Evolutionary conservation across 176 grass and related monocot species (phyloP), one percentile per base, ranked within the genome.

Genomic region (Phoenix roebelenii): DNA sequence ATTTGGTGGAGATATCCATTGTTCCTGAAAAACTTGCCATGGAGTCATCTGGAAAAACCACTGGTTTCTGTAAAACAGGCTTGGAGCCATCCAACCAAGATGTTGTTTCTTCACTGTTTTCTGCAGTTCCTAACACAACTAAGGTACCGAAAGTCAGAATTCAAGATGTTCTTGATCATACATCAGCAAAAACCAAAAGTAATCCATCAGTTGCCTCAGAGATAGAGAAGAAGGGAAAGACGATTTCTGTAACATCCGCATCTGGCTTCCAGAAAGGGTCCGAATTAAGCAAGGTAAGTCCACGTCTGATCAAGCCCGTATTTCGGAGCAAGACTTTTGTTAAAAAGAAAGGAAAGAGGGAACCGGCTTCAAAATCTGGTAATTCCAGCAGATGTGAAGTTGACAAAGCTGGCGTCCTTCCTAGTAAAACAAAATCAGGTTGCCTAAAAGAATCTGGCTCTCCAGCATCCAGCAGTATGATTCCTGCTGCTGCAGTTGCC

Each of bases 61-160:
- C n/a, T 44, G 72, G 75, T 70, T 26, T 25, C 23, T 49, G 61
- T 5, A 77, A 83, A 57, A 57, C 28, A 4, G 53, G 30, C 5
- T 61, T 77, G 55, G 77, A 63, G 54, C 73, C 80, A 58, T 59
- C 62, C 58, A 74, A 63, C 53, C 85, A 88, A 56, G 81, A 66
- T 78, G 66, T 62, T 69, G 25, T 72, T 56, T 85, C 71, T 23
- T 61, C 69, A 62, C 6, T 60, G 20, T 51, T 73, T 24, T 77
- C 82, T 55, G 65, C 66, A n/a, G 88, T 74, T 78, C 83, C 79
- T 51, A 58, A 74, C 50, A 48, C 48, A 54, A 18, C 52, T 3
- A 85, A 77, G 73, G 70, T 75, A 17, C 73, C 81, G n/a, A 99
- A 86, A 62, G 83, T 89, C 53, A 88, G 88, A 64, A 99, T 99